These are phyloP conservation scores for Colletotrichum truncatum DNA, from an alignment of 2,329 filamentous ascomycete species.

Conservation along the genomic window DNA sequence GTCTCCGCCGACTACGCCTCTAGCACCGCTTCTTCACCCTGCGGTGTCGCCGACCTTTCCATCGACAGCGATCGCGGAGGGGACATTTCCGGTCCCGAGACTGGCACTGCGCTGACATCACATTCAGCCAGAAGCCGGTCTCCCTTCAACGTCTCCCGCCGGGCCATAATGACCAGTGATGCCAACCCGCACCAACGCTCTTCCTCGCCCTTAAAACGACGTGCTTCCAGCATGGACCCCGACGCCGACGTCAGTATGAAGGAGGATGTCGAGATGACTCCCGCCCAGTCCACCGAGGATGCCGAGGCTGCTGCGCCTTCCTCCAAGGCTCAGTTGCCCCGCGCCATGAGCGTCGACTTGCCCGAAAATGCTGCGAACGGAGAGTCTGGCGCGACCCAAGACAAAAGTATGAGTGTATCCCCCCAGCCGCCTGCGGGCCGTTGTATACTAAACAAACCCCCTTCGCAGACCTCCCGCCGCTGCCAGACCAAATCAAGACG, in stretches of 20 bases:
- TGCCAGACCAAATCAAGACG: conserved; percentile 73
- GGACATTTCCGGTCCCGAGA: conserved; percentile 51
- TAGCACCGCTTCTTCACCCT: conserved; percentile 67
- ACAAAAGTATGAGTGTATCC: conserved; percentile 11
- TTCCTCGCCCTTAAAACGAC: conserved; percentile 71
- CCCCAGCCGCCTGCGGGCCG: neutral
- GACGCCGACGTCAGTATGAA: conserved; percentile 47
- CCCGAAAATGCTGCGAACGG: conserved; percentile 37
- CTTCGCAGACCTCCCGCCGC: conserved; percentile 43
- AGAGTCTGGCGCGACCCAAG: neutral
- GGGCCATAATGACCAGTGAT: conserved; percentile 69
- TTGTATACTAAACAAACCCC: neutral
- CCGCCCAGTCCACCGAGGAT: conserved; percentile 11
- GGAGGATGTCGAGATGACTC: conserved; percentile 33
- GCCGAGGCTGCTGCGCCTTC: conserved; percentile 10
- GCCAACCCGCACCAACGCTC: conserved; percentile 67
- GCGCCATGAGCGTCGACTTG: conserved; percentile 53
- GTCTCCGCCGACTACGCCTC: conserved; percentile 59
- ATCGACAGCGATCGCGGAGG: conserved; percentile 64
- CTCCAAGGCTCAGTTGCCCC: conserved; percentile 36
- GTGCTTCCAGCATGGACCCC: conserved; percentile 69
- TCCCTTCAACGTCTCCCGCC: conserved; percentile 59
- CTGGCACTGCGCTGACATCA: conserved; percentile 46
- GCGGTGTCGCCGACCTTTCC: conserved; percentile 65
- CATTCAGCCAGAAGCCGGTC: conserved; percentile 57